Evolutionary conservation across 176 grass and related monocot species (phyloP).

Genomic region (Luzula sylvatica): DNA sequence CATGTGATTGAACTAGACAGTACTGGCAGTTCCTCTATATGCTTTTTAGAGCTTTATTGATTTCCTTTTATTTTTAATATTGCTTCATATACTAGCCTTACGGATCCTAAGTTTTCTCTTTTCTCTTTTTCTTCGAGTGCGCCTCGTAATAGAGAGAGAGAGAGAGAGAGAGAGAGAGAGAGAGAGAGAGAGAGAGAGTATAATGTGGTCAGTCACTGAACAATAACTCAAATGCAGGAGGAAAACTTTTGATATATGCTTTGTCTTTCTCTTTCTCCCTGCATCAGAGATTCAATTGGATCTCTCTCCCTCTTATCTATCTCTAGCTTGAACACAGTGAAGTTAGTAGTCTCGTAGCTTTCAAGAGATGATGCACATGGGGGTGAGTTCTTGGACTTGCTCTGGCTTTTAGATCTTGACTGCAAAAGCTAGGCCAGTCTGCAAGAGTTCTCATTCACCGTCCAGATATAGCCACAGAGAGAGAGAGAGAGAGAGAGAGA

Average conservation of each 20-base stretch:
- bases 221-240: slow-evolving; percentile 15
- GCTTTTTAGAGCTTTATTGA: slow-evolving; percentile 44
- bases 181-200: not conserved
- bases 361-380: slow-evolving; percentile 7
- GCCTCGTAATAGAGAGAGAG: not conserved
- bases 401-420: slow-evolving; percentile 3
- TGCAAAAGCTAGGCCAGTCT: slow-evolving; percentile 4
- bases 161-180: not conserved
- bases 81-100: slow-evolving; percentile 2
- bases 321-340: not conserved
- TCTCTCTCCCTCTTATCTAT: not conserved
- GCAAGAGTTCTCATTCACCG: slow-evolving; percentile 21
- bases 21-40: slow-evolving; percentile 30
- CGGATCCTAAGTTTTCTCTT: slow-evolving; percentile 9
- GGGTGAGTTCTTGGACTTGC: not conserved
- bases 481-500: too few relatives aligned
- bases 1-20: slow-evolving; percentile 97
- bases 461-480: not conserved
- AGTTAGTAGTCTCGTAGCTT: slow-evolving; percentile 6
- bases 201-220: not conserved
- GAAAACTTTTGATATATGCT: slow-evolving; percentile 5
- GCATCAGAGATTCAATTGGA: not conserved
- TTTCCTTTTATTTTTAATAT: slow-evolving; percentile 15
- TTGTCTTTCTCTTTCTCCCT: slow-evolving; percentile 15
- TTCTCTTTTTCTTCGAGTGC: slow-evolving; percentile 30